Percentiles rank a stretch among this genome's conserved stretches.
Conservation (phyloP, 1,284 basidiomycete genomes). For the Malassezia sp. region DNA sequence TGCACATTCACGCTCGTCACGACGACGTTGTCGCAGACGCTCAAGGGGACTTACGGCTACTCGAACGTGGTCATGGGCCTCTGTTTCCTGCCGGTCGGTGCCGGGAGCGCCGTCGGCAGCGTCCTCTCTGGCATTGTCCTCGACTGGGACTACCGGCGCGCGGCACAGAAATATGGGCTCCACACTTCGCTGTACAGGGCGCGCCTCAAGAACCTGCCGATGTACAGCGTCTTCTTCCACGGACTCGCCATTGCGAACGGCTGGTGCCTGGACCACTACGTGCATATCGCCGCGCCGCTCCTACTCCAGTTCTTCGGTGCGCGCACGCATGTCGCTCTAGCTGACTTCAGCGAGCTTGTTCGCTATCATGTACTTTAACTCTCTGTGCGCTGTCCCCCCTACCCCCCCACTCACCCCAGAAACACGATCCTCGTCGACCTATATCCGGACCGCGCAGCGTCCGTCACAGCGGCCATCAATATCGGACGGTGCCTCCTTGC, state of each 20-base stretch:
- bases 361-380: constrained; percentile 7
- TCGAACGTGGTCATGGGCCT: constrained; percentile 58
- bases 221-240: not conserved
- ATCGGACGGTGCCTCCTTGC: constrained; percentile 12
- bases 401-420: constrained; percentile 5
- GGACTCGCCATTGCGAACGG: constrained; percentile 4
- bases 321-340: too few relatives aligned
- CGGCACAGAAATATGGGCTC: not conserved
- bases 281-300: constrained; percentile 11
- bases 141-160: constrained; percentile 13
- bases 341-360: too few relatives aligned
- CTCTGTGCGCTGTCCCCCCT: too few relatives aligned
- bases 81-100: constrained; percentile 59
- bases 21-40: constrained; percentile 58
- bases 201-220: constrained; percentile 1
- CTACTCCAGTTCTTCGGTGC: constrained; percentile 15
- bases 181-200: constrained; percentile 5
- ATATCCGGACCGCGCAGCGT: constrained; percentile 6
- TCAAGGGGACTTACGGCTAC: constrained; percentile 55
- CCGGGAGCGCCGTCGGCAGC: constrained; percentile 23
- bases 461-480: constrained; percentile 14
- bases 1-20: constrained; percentile 58
- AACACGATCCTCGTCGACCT: constrained; percentile 14
- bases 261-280: constrained; percentile 6
- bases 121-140: constrained; percentile 12